A percentile compares a stretch with the other conserved stretches of the same genome.
phyloP scores from a whole-genome alignment of 208 protist species.

The Crithidia fasciculata region DNA sequence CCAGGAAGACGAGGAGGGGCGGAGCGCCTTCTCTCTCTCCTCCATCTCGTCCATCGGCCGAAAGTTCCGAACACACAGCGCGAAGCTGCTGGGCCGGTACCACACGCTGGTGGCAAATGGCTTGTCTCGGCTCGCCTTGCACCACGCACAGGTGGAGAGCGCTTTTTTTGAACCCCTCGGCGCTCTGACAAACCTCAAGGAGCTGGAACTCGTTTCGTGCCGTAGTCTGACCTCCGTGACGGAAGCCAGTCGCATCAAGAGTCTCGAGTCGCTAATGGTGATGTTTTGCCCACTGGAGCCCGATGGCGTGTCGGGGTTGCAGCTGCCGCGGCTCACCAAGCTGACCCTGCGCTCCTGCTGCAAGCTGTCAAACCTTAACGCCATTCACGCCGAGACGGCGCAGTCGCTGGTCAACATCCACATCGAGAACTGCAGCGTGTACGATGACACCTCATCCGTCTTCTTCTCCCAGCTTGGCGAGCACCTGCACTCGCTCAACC shows the following conservation, averaged over 20 bases:
- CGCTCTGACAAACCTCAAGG: conserved; percentile 52
- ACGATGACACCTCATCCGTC: conserved; percentile 70
- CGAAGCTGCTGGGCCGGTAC: conserved; percentile 69
- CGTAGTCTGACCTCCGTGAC: conserved; percentile 65
- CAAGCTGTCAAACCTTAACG: conserved; percentile 74
- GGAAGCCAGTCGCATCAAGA: conserved; percentile 52
- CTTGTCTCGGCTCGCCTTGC: conserved; percentile 67
- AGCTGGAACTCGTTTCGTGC: conserved; percentile 80
- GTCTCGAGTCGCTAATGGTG: conserved; percentile 65
- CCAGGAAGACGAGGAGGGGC: conserved; percentile 65
- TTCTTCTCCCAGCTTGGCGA: conserved; percentile 61
- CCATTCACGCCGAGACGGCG: conserved; percentile 61
- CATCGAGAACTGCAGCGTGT: conserved; percentile 77
- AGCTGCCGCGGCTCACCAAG: conserved; percentile 57
- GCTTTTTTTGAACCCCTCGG: conserved; percentile 71
- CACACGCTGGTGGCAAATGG: conserved; percentile 73
- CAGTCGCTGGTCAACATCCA: conserved; percentile 63
- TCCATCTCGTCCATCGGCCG: conserved; percentile 79
- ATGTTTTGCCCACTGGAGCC: conserved; percentile 73
- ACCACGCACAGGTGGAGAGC: conserved; percentile 73
- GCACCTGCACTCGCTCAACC: conserved; percentile 58
- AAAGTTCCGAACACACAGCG: conserved; percentile 77
- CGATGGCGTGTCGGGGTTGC: conserved; percentile 63
- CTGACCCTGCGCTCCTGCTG: conserved; percentile 71
- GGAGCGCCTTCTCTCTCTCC: conserved; percentile 63